A percentile compares a stretch with the other conserved stretches of the same genome.
Conservation (phyloP, 192 early-diverging fungal genomes). For the Geranomyces michiganensis region DNA sequence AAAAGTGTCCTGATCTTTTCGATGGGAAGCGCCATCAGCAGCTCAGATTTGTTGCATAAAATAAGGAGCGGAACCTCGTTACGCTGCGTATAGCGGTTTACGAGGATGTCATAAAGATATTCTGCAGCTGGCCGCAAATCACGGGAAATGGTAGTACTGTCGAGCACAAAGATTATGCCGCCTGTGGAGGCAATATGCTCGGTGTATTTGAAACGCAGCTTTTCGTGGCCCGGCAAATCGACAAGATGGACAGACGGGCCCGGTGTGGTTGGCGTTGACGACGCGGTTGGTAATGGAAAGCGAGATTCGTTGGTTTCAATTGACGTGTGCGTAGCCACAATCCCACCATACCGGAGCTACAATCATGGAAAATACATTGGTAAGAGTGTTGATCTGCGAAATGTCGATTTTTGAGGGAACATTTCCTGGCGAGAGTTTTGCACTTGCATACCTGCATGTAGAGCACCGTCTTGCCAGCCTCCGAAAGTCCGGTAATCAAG, state of each 20-base stretch:
- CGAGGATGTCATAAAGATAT: slow-evolving; percentile 80
- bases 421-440: too few relatives aligned
- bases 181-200: slow-evolving; percentile 70
- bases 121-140: slow-evolving; percentile 69
- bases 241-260: slow-evolving; percentile 44
- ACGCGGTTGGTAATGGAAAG: slow-evolving; percentile 20
- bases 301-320: slow-evolving; percentile 73
- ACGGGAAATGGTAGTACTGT: slow-evolving; percentile 63
- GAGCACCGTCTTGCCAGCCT: slow-evolving; percentile 49
- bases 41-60: slow-evolving; percentile 84
- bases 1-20: slow-evolving; percentile 67
- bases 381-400: too few relatives aligned
- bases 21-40: slow-evolving; percentile 67
- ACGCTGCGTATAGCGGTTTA: slow-evolving; percentile 60
- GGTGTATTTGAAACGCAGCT: slow-evolving; percentile 71
- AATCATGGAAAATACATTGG: background rate
- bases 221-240: slow-evolving; percentile 89
- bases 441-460: slow-evolving; percentile 37
- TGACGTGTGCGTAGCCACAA: slow-evolving; percentile 62
- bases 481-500: slow-evolving; percentile 42
- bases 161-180: slow-evolving; percentile 78
- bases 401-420: too few relatives aligned
- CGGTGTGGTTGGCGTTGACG: background rate
- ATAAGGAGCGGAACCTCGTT: slow-evolving; percentile 69
- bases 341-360: slow-evolving; percentile 55